These are phyloP conservation scores for Chiua virens DNA, from an alignment of 768 basidiomycete genomes.

Conservation along the genomic window DNA sequence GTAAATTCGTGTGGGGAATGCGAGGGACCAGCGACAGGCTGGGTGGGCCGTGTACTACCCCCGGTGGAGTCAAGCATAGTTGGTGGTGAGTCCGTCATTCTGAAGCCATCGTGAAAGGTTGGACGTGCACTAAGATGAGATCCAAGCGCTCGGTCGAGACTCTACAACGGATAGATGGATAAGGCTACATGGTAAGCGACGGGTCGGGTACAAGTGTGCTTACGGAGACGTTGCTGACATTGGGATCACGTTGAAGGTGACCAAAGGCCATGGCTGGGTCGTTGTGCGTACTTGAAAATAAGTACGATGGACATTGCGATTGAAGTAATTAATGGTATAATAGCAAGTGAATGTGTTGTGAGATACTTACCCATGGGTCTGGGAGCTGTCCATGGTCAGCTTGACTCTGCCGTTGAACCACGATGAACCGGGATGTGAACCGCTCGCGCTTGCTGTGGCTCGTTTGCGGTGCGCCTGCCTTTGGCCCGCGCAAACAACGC, in stretches of 20 bases:
- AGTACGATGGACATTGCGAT: constrained; percentile 14
- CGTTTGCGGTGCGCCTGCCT: constrained; percentile 24
- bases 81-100: constrained; percentile 33
- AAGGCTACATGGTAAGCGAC: constrained; percentile 25
- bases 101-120: constrained; percentile 32
- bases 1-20: constrained; percentile 34
- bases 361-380: constrained; percentile 35
- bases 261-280: constrained; percentile 62
- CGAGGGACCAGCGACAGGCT: constrained; percentile 29
- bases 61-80: constrained; percentile 31
- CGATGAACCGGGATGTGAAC: constrained; percentile 37
- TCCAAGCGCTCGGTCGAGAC: constrained; percentile 62
- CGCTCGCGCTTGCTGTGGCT: constrained; percentile 34
- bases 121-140: constrained; percentile 42
- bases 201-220: constrained; percentile 33
- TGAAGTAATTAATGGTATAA: background rate
- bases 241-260: constrained; percentile 58
- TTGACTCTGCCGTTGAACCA: constrained; percentile 29
- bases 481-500: constrained; percentile 23
- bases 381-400: constrained; percentile 33
- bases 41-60: constrained; percentile 20
- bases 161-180: constrained; percentile 35
- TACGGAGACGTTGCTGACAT: constrained; percentile 59
- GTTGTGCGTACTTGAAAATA: constrained; percentile 36
- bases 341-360: constrained; percentile 2